These are phyloP conservation scores for Nevesoporus exiguus DNA, from an alignment of 768 basidiomycete genomes.

Conservation along the genomic window DNA sequence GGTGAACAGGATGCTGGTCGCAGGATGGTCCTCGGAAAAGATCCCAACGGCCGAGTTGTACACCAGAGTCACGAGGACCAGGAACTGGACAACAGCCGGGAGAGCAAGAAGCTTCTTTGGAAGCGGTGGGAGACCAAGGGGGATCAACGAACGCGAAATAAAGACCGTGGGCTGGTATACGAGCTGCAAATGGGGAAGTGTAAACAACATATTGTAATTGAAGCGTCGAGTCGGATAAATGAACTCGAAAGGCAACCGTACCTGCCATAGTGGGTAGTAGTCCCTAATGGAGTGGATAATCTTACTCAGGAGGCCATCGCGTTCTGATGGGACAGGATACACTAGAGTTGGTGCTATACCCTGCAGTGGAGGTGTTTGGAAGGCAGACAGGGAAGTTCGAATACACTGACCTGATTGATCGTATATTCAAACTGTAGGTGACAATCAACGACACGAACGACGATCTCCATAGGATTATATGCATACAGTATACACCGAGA, in stretches of 20 bases:
- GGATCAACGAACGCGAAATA: slow-evolving; percentile 87
- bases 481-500: slow-evolving; percentile 62
- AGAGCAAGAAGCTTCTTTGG: slow-evolving; percentile 64
- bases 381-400: neutral
- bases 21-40: slow-evolving; percentile 44
- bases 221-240: neutral
- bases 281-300: slow-evolving; percentile 84
- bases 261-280: slow-evolving; percentile 96
- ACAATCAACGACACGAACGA: neutral
- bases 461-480: neutral
- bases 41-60: slow-evolving; percentile 69
- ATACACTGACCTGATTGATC: slow-evolving; percentile 67
- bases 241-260: slow-evolving; percentile 26
- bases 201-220: neutral
- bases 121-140: slow-evolving; percentile 77
- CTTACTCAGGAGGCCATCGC: slow-evolving; percentile 60
- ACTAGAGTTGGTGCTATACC: slow-evolving; percentile 91
- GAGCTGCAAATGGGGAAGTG: slow-evolving; percentile 42
- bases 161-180: slow-evolving; percentile 92
- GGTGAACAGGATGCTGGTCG: slow-evolving; percentile 58
- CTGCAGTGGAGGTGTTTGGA: slow-evolving; percentile 33
- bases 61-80: slow-evolving; percentile 59
- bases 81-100: slow-evolving; percentile 69
- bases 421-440: slow-evolving; percentile 80
- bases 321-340: slow-evolving; percentile 62